These are phyloP conservation scores for Amborella trichopoda DNA, from an alignment of 164 flowering plant genomes.

Conservation along the genomic window DNA sequence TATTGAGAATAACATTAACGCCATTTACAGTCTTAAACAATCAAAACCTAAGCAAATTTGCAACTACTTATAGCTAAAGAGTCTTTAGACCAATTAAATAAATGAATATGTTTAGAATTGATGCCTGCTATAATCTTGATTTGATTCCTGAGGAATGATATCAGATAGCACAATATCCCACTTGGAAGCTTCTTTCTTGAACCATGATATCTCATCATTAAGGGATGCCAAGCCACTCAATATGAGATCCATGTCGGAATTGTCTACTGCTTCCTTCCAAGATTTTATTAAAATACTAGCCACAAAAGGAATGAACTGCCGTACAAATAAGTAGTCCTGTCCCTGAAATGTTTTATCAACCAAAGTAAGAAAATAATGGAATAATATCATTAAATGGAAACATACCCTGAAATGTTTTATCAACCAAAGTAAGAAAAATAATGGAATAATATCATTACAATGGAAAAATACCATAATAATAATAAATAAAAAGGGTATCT, in stretches of 20 bases:
- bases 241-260: slow-evolving; percentile 47
- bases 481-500: background rate
- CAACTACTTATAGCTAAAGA: no score
- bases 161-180: slow-evolving; percentile 39
- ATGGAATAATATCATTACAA: background rate
- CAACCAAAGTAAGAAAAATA: background rate
- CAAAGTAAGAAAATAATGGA: background rate
- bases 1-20: no score
- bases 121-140: slow-evolving; percentile 63
- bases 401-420: background rate
- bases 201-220: slow-evolving; percentile 78
- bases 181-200: slow-evolving; percentile 67
- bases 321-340: slow-evolving; percentile 77
- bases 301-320: slow-evolving; percentile 58
- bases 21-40: no score
- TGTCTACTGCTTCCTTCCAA: slow-evolving; percentile 39
- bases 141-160: slow-evolving; percentile 39
- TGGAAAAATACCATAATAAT: background rate
- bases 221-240: slow-evolving; percentile 63
- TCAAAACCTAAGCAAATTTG: no score
- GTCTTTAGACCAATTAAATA: no score
- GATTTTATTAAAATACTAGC: slow-evolving; percentile 67
- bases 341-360: slow-evolving; percentile 27
- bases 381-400: background rate
- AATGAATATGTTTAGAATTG: no score